Percentiles rank a stretch among this genome's conserved stretches.
Evolutionary conservation across 176 grass and related monocot species (phyloP).

Genomic region (Oropetium thomaeum): DNA sequence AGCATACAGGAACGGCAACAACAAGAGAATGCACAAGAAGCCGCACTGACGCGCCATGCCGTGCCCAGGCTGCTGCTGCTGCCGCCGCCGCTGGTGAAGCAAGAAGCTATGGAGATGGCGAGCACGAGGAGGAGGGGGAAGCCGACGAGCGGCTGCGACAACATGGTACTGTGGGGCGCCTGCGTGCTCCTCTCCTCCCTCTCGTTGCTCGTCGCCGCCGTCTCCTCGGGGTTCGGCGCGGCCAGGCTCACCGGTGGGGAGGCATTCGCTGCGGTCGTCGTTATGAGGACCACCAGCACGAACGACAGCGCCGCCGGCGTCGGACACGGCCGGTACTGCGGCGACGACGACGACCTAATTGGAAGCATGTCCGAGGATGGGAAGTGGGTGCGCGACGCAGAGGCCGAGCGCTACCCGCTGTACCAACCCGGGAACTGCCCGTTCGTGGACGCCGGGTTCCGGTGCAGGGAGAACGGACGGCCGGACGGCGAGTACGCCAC

Average conservation of each 20-base stretch:
- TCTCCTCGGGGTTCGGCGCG: not conserved
- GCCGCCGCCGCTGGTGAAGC: too few species aligned
- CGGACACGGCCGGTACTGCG: not conserved
- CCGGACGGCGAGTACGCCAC: slow-evolving; percentile 47
- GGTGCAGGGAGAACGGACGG: slow-evolving; percentile 62
- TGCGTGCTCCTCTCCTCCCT: slow-evolving; percentile 34
- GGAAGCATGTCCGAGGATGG: slow-evolving; percentile 36
- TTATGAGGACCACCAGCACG: not conserved
- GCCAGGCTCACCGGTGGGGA: not conserved
- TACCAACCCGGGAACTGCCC: slow-evolving; percentile 41
- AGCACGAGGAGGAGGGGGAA: slow-evolving; percentile 38
- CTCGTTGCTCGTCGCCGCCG: slow-evolving; percentile 18
- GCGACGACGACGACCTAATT: not conserved
- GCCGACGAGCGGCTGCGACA: not conserved
- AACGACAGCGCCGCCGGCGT: not conserved
- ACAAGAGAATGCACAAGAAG: too few species aligned
- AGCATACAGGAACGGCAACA: slow-evolving; percentile 3
- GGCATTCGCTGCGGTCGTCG: not conserved
- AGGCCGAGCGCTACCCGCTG: slow-evolving; percentile 15
- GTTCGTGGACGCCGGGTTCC: slow-evolving; percentile 60
- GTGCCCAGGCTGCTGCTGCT: not conserved
- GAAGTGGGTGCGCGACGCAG: slow-evolving; percentile 48
- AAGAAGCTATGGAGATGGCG: slow-evolving; percentile 31
- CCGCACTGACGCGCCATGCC: too few species aligned
- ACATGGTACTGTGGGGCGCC: slow-evolving; percentile 28